phyloP scores from a whole-genome alignment of 2,329 filamentous ascomycete genomes.

The Cadophora sp. region DNA sequence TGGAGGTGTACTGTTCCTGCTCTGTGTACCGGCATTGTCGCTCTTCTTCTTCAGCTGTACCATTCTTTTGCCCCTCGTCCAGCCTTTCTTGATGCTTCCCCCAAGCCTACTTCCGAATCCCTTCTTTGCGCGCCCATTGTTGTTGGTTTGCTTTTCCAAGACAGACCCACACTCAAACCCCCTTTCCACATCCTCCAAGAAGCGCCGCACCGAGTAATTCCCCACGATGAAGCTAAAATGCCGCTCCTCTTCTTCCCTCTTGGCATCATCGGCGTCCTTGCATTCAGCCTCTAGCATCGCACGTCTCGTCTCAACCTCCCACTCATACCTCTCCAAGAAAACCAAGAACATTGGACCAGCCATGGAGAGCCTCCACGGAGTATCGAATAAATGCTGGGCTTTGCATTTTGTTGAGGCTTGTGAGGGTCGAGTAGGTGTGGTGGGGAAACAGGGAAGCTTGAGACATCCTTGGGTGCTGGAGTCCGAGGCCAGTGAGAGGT shows the following conservation, averaged over 20 bases:
- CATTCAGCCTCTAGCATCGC: slow-evolving; percentile 20
- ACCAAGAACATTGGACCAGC: slow-evolving; percentile 35
- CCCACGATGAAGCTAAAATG: slow-evolving; percentile 32
- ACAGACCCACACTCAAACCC: slow-evolving; percentile 7
- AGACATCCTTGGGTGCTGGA: background rate
- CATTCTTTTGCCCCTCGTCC: background rate
- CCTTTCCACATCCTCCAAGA: slow-evolving; percentile 26
- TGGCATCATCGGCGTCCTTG: background rate
- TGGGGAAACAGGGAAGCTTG: slow-evolving; percentile 15
- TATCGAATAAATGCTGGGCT: background rate
- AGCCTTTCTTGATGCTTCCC: background rate
- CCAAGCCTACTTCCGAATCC: background rate
- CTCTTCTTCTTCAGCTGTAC: background rate
- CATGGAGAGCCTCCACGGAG: slow-evolving; percentile 17
- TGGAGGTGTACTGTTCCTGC: background rate
- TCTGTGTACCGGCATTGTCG: background rate
- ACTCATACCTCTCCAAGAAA: slow-evolving; percentile 32
- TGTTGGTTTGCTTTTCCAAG: background rate
- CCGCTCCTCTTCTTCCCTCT: slow-evolving; percentile 14
- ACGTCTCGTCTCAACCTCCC: slow-evolving; percentile 31
- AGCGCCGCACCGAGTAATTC: slow-evolving; percentile 29
- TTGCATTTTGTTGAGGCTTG: slow-evolving; percentile 3
- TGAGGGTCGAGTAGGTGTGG: background rate
- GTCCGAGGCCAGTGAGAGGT: slow-evolving; percentile 13
- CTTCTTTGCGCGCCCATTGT: no score